Evolutionary conservation across 192 early-diverging fungal species (phyloP).

Genomic region (Podila verticillata): DNA sequence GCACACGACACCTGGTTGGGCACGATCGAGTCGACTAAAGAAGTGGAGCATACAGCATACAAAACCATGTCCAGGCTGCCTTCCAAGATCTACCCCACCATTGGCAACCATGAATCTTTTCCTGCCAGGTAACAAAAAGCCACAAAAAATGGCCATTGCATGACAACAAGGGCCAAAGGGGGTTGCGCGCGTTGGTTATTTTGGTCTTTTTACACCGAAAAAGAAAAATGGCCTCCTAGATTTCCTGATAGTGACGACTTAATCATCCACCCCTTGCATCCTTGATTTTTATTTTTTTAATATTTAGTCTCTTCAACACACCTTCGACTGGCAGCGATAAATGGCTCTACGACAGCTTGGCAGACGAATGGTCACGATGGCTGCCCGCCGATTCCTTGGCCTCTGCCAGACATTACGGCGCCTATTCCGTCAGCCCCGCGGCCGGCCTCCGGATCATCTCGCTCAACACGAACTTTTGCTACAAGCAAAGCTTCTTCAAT

Average conservation of each 20-base stretch:
- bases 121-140: constrained; percentile 47
- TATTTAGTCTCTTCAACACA: constrained; percentile 22
- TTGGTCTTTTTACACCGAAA: too few relatives aligned
- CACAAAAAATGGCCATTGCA: too few relatives aligned
- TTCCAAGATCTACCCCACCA: constrained; percentile 55
- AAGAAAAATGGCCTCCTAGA: too few relatives aligned
- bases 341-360: constrained; percentile 61
- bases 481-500: constrained; percentile 64
- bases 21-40: constrained; percentile 43
- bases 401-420: constrained; percentile 55
- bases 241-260: too few relatives aligned
- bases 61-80: constrained; percentile 31
- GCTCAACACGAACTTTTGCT: constrained; percentile 70
- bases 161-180: too few relatives aligned
- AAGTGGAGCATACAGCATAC: constrained; percentile 31
- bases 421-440: constrained; percentile 56
- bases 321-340: constrained; percentile 32
- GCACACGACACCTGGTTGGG: constrained; percentile 65
- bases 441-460: constrained; percentile 59
- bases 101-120: constrained; percentile 67
- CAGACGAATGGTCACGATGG: constrained; percentile 64
- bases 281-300: not conserved
- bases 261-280: not conserved
- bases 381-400: constrained; percentile 44
- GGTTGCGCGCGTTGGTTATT: not conserved